Evolutionary conservation across 192 early-diverging fungal species (phyloP), one percentile per base, ranked within the genome.

Genomic region (Dispira parvispora): DNA sequence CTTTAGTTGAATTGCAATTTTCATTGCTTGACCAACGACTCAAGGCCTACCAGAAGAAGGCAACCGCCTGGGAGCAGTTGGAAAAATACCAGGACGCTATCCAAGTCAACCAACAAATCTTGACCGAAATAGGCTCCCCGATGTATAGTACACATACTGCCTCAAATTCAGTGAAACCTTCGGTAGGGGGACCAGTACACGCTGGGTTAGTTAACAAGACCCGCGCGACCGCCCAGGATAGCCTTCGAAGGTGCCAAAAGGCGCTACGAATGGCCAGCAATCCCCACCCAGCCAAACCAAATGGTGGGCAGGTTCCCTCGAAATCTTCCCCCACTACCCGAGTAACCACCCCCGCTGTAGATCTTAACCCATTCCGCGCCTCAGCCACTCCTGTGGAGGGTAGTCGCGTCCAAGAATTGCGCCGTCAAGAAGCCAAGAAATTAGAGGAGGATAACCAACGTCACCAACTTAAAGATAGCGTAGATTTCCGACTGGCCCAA

Each of bases 1-100:
- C 16, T 4, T n/a, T 44, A 11, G 43, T 9, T 0, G 43, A 45
- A n/a, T 21, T 61, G 16, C 16, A 14, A 8, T 61, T 32, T 44
- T 61, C 58, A 4, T 38, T 61, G 6, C 43, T 61, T 20, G 78
- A 82, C 8, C 88, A 98, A 62, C 63, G 81, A 23, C 72, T 72
- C 32, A 96, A 96, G 73, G 75, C 82, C 12, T 67, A 93, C 23
- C 73, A 87, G 66, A 78, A 91, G 1, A 73, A 88, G 1, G 91
- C 87, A 9, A 78, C 79, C 26, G 92, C 91, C 2, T 84, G 78
- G 58, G 95, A 98, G 71, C 76, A 78, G 5, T 62, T 83, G 50
- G 93, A 96, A 72, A 87, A 87, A 63, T 95, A 87, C 69, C 67
- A 70, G 13, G 78, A 80, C 45, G 95, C 91, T 25, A 68, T 73